phyloP scores from a whole-genome alignment of 148 eudicot genomes.

The Nepenthes gracilis region DNA sequence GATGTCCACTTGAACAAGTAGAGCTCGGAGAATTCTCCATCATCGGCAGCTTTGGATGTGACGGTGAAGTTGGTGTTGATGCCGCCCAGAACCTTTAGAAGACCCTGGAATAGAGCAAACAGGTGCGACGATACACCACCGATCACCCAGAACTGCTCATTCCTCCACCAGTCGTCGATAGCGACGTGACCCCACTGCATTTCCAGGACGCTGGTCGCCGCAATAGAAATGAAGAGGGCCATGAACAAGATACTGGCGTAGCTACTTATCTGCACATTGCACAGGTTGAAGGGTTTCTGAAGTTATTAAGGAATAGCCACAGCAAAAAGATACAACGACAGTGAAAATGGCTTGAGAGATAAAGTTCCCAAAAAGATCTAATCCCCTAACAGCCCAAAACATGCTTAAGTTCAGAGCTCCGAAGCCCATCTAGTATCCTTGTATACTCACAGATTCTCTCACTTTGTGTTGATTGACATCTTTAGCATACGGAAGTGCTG shows the following conservation, averaged over 20 bases:
- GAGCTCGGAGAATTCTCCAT: constrained; percentile 78
- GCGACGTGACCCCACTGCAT: constrained; percentile 95
- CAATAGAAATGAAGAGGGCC: constrained; percentile 80
- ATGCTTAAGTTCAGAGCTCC: too few relatives aligned
- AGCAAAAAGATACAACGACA: neutral
- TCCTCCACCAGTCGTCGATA: constrained; percentile 93
- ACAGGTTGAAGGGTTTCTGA: neutral
- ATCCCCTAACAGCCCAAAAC: too few relatives aligned
- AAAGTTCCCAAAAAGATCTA: too few relatives aligned
- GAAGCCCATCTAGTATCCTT: too few relatives aligned
- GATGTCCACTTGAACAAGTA: constrained; percentile 91
- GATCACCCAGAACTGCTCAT: constrained; percentile 98
- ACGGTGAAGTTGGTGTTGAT: constrained; percentile 91
- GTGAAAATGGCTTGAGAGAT: neutral
- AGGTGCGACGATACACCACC: constrained; percentile 92
- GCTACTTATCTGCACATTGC: constrained; percentile 67
- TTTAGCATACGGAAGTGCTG: too few relatives aligned
- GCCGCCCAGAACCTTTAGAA: constrained; percentile 88
- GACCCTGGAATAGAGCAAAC: constrained; percentile 91
- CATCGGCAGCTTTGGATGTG: constrained; percentile 86
- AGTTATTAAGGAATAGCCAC: neutral
- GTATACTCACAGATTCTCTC: too few relatives aligned
- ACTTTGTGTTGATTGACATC: too few relatives aligned
- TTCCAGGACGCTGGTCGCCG: constrained; percentile 72
- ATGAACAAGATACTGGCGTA: constrained; percentile 84